phyloP scores from a whole-genome alignment of 2,329 filamentous ascomycete genomes.

The Aureobasidium mangrovei region DNA sequence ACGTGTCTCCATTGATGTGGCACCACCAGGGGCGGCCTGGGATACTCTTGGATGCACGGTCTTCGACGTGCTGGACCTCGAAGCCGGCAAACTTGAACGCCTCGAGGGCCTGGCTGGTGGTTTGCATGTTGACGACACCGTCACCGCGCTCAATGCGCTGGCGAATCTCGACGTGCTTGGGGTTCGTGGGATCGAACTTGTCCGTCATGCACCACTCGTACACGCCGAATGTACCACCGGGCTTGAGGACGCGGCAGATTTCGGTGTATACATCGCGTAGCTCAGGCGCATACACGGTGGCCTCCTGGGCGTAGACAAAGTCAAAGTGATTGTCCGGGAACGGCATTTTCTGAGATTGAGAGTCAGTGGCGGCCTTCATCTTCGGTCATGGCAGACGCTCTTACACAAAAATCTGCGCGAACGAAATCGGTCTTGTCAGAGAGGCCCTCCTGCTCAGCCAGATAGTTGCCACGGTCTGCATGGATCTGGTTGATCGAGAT shows the following conservation, averaged over 20 bases:
- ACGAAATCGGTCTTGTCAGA: constrained; percentile 72
- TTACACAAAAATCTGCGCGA: constrained; percentile 31
- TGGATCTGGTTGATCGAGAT: constrained; percentile 99
- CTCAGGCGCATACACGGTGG: constrained; percentile 85
- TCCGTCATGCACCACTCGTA: constrained; percentile 99
- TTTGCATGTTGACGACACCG: constrained; percentile 96
- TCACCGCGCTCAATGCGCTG: constrained; percentile 95
- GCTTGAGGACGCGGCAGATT: constrained; percentile 91
- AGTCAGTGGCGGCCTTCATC: not conserved
- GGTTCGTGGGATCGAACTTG: constrained; percentile 79
- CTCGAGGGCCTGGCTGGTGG: constrained; percentile 65
- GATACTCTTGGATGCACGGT: constrained; percentile 70
- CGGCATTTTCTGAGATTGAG: constrained; percentile 63
- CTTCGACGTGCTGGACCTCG: constrained; percentile 71
- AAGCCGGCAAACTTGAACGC: constrained; percentile 86
- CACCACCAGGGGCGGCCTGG: constrained; percentile 89
- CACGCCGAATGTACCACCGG: constrained; percentile 90
- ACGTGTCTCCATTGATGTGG: constrained; percentile 71
- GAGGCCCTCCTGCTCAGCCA: constrained; percentile 73
- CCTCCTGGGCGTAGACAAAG: constrained; percentile 93
- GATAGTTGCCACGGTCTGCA: constrained; percentile 79
- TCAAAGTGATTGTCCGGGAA: constrained; percentile 91
- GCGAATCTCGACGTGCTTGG: constrained; percentile 78
- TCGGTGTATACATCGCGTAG: constrained; percentile 88
- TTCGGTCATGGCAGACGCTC: not conserved